A percentile compares a stretch with the other conserved stretches of the same genome.
Conservation (phyloP, 495 filamentous ascomycete genomes). For the Annulohypoxylon moriforme region DNA sequence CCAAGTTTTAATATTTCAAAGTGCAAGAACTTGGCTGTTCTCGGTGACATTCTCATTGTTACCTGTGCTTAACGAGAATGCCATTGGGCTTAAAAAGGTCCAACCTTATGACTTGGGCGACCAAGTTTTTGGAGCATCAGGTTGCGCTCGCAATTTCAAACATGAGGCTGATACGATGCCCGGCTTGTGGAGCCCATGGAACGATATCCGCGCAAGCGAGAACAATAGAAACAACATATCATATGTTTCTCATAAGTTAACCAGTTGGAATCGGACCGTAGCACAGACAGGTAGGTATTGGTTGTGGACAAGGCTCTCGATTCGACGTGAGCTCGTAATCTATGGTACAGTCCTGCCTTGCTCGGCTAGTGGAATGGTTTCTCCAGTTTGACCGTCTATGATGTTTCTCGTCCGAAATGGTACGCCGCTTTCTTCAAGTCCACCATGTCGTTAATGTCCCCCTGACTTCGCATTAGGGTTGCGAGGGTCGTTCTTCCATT, state of each 20-base stretch:
- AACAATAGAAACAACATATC: background rate
- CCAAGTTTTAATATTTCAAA: background rate
- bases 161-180: background rate
- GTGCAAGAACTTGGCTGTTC: background rate
- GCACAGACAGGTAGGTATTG: slow-evolving; percentile 27
- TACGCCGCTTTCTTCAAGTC: slow-evolving; percentile 3
- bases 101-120: background rate
- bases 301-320: slow-evolving; percentile 32
- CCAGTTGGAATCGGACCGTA: background rate
- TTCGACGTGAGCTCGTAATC: slow-evolving; percentile 38
- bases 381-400: slow-evolving; percentile 41
- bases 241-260: background rate
- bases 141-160: background rate
- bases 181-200: background rate
- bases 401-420: slow-evolving; percentile 30
- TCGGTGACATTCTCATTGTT: background rate
- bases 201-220: background rate
- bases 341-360: slow-evolving; percentile 47
- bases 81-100: background rate
- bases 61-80: no score
- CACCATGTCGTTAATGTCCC: slow-evolving; percentile 53
- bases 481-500: slow-evolving; percentile 96
- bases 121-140: background rate
- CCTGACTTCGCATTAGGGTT: slow-evolving; percentile 75
- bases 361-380: slow-evolving; percentile 34